Evolutionary conservation across 139 green algal genomes (phyloP).

Genomic region (Pleodorina starrii): DNA sequence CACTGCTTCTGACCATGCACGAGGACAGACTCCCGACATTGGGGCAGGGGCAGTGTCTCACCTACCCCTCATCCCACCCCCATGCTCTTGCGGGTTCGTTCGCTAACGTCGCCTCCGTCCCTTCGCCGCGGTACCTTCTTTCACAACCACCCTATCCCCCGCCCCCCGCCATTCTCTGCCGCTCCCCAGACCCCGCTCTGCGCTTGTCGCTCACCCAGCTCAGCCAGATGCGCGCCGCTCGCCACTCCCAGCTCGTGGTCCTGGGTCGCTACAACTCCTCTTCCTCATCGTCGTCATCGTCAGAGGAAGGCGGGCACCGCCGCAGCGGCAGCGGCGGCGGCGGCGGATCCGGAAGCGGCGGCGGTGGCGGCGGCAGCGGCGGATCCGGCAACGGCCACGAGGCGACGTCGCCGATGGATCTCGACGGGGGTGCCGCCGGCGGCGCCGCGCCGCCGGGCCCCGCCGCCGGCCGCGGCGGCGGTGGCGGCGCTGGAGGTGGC

Average conservation of each 20-base stretch:
- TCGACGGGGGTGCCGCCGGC: not conserved
- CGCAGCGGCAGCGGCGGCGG: not conserved
- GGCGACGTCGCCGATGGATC: conserved; percentile 15
- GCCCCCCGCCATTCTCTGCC: not conserved
- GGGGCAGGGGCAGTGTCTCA: too few relatives aligned
- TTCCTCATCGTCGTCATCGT: conserved; percentile 21
- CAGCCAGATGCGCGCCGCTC: conserved; percentile 9
- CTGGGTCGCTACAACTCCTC: conserved; percentile 24
- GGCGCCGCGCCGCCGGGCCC: not conserved
- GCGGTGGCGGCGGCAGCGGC: not conserved
- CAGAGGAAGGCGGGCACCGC: not conserved
- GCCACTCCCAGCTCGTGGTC: conserved; percentile 42
- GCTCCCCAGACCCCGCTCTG: conserved; percentile 13
- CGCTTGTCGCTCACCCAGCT: conserved; percentile 45
- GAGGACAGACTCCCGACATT: too few relatives aligned
- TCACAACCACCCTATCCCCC: not conserved
- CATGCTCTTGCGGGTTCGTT: too few relatives aligned
- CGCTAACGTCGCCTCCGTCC: too few relatives aligned
- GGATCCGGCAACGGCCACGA: not conserved
- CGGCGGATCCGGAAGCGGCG: not conserved
- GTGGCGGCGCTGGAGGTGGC: not conserved
- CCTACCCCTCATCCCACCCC: too few relatives aligned
- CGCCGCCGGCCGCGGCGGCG: not conserved
- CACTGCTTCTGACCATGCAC: too few relatives aligned
- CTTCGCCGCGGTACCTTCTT: not conserved